Evolutionary conservation across 2,329 filamentous ascomycete species (phyloP).

Genomic region (Cordyceps pruinosa): DNA sequence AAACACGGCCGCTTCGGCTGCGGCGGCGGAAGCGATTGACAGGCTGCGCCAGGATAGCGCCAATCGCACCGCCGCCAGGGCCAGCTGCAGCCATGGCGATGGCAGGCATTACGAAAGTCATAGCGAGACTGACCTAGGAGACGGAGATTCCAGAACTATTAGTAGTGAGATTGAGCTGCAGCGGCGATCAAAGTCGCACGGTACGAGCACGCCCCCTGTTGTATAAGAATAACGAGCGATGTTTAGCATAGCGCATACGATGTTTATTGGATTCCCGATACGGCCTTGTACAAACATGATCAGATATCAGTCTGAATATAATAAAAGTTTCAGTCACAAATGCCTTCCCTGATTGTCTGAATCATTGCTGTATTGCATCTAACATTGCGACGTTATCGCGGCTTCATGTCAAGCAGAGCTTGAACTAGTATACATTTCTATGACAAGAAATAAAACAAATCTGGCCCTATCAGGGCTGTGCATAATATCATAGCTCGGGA

Average conservation of each 20-base stretch:
- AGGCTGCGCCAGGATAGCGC: slow-evolving; percentile 1
- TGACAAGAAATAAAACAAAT: background rate
- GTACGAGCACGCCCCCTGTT: background rate
- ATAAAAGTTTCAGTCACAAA: background rate
- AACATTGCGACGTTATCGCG: background rate
- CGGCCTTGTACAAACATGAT: background rate
- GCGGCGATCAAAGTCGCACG: slow-evolving; percentile 3
- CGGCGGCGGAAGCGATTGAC: slow-evolving; percentile 2
- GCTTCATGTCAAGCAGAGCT: background rate
- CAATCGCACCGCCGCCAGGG: background rate
- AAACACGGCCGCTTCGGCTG: slow-evolving; percentile 4
- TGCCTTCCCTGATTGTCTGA: background rate
- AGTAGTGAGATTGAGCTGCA: slow-evolving; percentile 14
- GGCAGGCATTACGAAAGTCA: background rate
- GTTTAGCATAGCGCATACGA: background rate
- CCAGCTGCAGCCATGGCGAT: background rate
- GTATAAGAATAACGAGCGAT: background rate
- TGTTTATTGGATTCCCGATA: background rate
- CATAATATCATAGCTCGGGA: background rate
- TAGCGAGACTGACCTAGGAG: slow-evolving; percentile 14
- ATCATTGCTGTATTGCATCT: background rate
- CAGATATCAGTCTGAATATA: slow-evolving; percentile 1
- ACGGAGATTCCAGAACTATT: slow-evolving; percentile 12
- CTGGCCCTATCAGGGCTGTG: background rate
- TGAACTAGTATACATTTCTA: slow-evolving; percentile 1